These are phyloP conservation scores for Pholiota adiposa DNA, from an alignment of 1,284 basidiomycete genomes.

Conservation along the genomic window DNA sequence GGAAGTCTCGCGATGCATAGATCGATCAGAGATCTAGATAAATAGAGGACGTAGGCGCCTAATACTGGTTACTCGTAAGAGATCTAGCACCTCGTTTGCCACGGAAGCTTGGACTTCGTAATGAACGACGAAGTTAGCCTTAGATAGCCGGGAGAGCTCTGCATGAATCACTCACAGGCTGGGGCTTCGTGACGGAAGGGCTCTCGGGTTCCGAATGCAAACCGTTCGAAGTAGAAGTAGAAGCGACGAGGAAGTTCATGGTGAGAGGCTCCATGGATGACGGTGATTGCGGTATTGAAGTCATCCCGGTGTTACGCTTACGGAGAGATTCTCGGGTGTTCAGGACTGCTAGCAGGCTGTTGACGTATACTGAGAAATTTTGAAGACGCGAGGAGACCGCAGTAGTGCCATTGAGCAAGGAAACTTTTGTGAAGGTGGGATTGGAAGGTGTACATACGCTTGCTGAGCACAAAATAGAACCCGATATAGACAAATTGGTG, in stretches of 20 bases:
- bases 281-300: constrained; percentile 26
- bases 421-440: background rate
- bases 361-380: constrained; percentile 38
- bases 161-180: constrained; percentile 8
- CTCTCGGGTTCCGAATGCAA: background rate
- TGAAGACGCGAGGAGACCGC: too few species aligned
- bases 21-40: too few species aligned
- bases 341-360: constrained; percentile 42
- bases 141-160: background rate
- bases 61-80: too few species aligned
- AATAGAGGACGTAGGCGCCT: background rate
- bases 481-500: constrained; percentile 41
- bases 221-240: too few species aligned
- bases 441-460: constrained; percentile 29
- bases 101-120: background rate
- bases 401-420: too few species aligned
- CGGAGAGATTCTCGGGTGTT: constrained; percentile 39
- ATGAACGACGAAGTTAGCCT: background rate
- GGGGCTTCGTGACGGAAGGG: background rate
- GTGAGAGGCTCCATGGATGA: constrained; percentile 24
- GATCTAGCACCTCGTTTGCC: background rate
- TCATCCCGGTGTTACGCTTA: constrained; percentile 21
- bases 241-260: constrained; percentile 17
- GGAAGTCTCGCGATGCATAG: background rate
- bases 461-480: constrained; percentile 41